Conservation (phyloP, 768 basidiomycete genomes). For the Lepiota venenata region DNA sequence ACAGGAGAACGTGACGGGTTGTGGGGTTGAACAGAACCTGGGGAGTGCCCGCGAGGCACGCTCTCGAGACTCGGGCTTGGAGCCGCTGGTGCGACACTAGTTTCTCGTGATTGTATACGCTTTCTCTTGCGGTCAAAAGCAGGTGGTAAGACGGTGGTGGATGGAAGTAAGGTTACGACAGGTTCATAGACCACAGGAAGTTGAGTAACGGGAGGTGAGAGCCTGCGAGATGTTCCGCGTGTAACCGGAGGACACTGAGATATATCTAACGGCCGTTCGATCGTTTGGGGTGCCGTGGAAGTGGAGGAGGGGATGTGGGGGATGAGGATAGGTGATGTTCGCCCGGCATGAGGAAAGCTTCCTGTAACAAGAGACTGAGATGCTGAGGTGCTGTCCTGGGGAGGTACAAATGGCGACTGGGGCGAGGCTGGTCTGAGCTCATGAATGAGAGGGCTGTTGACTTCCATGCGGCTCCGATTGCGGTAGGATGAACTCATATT, state of each 20-base stretch:
- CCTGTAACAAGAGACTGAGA: neutral
- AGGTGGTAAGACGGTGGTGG: neutral
- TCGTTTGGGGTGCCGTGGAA: neutral
- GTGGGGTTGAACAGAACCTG: neutral
- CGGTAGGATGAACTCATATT: neutral
- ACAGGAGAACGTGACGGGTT: neutral
- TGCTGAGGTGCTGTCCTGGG: neutral
- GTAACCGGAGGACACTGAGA: neutral
- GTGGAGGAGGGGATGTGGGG: too few relatives aligned
- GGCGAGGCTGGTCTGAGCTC: constrained; percentile 1
- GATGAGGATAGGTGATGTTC: neutral
- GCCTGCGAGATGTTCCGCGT: neutral
- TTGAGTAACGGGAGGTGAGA: neutral
- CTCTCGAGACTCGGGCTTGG: too few relatives aligned
- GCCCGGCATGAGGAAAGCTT: neutral
- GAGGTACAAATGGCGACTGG: neutral
- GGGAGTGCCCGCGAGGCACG: neutral
- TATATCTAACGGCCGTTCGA: neutral
- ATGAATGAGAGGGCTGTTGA: neutral
- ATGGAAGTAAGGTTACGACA: neutral
- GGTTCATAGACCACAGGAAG: neutral
- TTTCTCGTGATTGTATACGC: neutral
- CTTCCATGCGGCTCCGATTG: constrained; percentile 7
- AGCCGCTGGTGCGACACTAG: too few relatives aligned
- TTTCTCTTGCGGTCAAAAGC: constrained; percentile 1